Evolutionary conservation across 1,284 basidiomycete species (phyloP), one percentile per base, ranked within the genome.

Genomic region (Farysia itapuensis): DNA sequence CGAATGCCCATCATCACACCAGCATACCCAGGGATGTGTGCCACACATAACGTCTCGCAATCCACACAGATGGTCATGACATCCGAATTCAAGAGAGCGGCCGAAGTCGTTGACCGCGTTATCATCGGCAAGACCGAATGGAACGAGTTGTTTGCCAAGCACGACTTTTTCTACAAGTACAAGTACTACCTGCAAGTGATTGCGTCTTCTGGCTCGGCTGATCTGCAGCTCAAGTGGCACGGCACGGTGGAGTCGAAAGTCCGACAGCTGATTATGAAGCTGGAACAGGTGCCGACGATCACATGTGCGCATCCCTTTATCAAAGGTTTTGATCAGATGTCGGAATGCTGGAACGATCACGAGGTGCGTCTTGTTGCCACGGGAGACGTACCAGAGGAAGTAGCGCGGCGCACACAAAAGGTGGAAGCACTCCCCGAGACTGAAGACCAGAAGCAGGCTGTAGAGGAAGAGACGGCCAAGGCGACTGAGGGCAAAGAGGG

Each of bases 1-100:
- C 84, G 91, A 52, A 98, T 98, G 95, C 95, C 95, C n/a, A 97
- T 99, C 75, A 98, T 99, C 72, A 98, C 95, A 1, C 95, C 95
- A 4, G 93, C 95, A 18, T 99, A 97, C 79, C 95, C 95, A 29
- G 89, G 93, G n/a, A 99, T 99, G 94, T 98, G 94, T 77, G 86
- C 94, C 24, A 98, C 95, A 13, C 95, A 99, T 79, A 98, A 98
- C 72, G 92, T 98, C 49, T 92, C 90, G 31, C 84, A 85, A 30
- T 96, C 92, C 12, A 98, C 94, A 2, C 90, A 96, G 80, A 87
- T 88, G 81, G 89, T 99, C 60, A 93, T 97, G 83, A 94, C 89
- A 2, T 87, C 90, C 69, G 95, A 98, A 75, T 94, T 97, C 78
- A 88, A 91, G 79, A 85, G 89, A 81, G 93, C 89, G 31, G 86